Evolutionary conservation across 371 early-diverging fungal genomes (phyloP).

Genomic region (Fennellomyces sp.): DNA sequence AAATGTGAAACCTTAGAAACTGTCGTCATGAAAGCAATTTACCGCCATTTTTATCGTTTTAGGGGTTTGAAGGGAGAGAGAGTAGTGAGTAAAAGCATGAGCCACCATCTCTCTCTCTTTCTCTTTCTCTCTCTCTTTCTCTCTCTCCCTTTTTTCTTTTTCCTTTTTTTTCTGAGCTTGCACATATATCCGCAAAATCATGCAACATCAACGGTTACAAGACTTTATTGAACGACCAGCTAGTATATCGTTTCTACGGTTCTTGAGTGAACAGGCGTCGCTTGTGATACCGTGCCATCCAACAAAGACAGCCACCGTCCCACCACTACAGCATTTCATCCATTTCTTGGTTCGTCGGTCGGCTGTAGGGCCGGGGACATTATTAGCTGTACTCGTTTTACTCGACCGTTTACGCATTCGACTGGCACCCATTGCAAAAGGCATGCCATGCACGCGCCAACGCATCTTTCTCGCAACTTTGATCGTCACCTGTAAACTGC

Average conservation of each 20-base stretch:
- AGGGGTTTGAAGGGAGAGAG: neutral
- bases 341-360: conserved; percentile 55
- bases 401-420: conserved; percentile 54
- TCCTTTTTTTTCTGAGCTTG: conserved; percentile 6
- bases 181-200: neutral
- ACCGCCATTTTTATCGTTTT: neutral
- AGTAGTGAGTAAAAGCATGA: neutral
- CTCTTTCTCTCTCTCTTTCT: conserved; percentile 9
- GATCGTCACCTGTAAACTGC: conserved; percentile 67
- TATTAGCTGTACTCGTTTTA: conserved; percentile 61
- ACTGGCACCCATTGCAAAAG: conserved; percentile 57
- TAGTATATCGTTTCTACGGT: conserved; percentile 16
- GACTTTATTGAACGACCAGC: conserved; percentile 25
- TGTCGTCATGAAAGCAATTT: neutral
- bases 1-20: neutral
- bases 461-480: conserved; percentile 77
- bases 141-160: conserved; percentile 8
- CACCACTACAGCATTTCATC: conserved; percentile 58
- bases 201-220: conserved; percentile 13
- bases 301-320: conserved; percentile 13
- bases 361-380: conserved; percentile 57
- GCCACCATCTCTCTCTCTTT: conserved; percentile 6
- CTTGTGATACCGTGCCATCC: conserved; percentile 23
- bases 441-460: conserved; percentile 78
- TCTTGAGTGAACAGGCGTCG: conserved; percentile 27